These are phyloP conservation scores for Pseudognaphalium luteoalbum DNA, from an alignment of 129 eudicot genomes.

Conservation along the genomic window DNA sequence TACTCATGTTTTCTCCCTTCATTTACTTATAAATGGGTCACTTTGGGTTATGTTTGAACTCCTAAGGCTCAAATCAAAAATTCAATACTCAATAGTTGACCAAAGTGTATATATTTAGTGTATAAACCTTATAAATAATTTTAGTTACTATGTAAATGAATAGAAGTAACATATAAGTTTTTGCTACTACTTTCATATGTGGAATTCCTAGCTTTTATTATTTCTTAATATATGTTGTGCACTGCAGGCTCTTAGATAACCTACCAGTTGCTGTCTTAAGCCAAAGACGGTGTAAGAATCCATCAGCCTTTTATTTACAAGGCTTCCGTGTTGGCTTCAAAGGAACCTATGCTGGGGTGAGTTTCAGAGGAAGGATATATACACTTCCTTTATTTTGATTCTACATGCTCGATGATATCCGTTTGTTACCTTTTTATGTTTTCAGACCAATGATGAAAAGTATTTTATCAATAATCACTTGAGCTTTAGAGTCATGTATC, in stretches of 20 bases:
- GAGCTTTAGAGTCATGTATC: conserved; percentile 83
- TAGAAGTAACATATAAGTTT: too few species aligned
- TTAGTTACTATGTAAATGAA: neutral
- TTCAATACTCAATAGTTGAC: too few species aligned
- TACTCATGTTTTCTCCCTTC: neutral
- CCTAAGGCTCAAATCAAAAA: neutral
- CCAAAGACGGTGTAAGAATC: conserved; percentile 60
- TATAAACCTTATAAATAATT: too few species aligned
- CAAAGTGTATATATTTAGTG: too few species aligned
- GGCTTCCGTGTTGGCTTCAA: conserved; percentile 90
- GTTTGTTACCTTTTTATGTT: conserved; percentile 1
- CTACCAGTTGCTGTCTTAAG: conserved; percentile 85
- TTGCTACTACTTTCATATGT: neutral
- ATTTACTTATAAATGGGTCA: conserved; percentile 1
- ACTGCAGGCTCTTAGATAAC: conserved; percentile 74
- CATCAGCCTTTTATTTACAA: conserved; percentile 64
- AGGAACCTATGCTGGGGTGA: conserved; percentile 81
- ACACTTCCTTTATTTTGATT: neutral
- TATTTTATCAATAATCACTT: conserved; percentile 82
- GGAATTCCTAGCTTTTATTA: neutral
- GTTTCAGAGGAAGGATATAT: conserved; percentile 14
- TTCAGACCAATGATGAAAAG: conserved; percentile 73
- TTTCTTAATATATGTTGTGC: neutral
- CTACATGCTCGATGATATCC: neutral
- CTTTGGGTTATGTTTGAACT: neutral